phyloP scores from a whole-genome alignment of 2,329 filamentous ascomycete species.

The Simplicillium aogashimaense region DNA sequence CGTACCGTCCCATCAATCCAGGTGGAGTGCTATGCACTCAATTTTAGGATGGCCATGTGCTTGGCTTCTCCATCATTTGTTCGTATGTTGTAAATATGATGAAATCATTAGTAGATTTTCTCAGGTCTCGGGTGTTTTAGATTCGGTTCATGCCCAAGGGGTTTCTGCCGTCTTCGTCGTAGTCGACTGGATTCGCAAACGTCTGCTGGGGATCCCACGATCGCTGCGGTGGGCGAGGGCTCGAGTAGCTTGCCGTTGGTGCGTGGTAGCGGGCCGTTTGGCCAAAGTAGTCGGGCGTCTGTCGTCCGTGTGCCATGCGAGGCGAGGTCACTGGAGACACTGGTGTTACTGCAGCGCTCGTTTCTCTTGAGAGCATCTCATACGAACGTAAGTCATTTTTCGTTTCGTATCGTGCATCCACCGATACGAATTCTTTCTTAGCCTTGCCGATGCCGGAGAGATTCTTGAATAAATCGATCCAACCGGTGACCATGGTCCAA shows the following conservation, averaged over 20 bases:
- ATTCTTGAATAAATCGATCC: conserved; percentile 55
- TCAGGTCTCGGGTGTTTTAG: too few relatives aligned
- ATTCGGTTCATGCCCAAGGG: too few relatives aligned
- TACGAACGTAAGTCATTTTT: conserved; percentile 61
- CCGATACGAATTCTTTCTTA: conserved; percentile 74
- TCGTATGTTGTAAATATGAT: too few relatives aligned
- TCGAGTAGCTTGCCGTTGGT: conserved; percentile 46
- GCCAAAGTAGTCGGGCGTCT: conserved; percentile 46
- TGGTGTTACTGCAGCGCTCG: conserved; percentile 44
- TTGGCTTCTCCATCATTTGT: too few relatives aligned
- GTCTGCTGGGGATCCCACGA: not conserved
- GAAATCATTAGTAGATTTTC: too few relatives aligned
- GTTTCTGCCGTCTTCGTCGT: too few relatives aligned
- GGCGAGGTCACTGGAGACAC: conserved; percentile 27
- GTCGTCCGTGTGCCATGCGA: conserved; percentile 22
- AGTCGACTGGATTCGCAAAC: too few relatives aligned
- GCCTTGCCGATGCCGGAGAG: conserved; percentile 26
- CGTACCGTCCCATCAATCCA: too few relatives aligned
- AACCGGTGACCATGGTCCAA: conserved; percentile 76
- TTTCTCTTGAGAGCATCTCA: conserved; percentile 65
- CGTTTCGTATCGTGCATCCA: conserved; percentile 59
- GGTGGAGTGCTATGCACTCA: too few relatives aligned
- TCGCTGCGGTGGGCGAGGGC: conserved; percentile 33
- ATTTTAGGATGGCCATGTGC: too few relatives aligned
- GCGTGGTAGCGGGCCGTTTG: conserved; percentile 43